Evolutionary conservation across 2,329 filamentous ascomycete genomes (phyloP), one percentile per base, ranked within the genome.

Genomic region (Chaetomium sp.): DNA sequence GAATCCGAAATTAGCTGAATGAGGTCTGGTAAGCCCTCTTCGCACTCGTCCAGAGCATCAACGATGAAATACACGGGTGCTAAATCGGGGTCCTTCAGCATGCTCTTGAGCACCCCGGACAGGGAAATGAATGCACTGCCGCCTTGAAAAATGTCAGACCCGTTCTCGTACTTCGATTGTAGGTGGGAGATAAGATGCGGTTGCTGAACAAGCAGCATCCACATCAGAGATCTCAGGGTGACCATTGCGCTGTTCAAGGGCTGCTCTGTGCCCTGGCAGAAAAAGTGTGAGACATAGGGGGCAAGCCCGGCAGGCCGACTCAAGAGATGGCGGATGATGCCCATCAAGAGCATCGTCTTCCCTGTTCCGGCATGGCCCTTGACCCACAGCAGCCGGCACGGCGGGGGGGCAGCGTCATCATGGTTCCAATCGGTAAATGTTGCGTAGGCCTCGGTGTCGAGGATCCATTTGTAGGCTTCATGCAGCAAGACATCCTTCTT

Each of bases 181-280:
- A 70, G 42, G 51, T 71, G 67, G n/a, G 60, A 66, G 9, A 69
- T 64, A 23, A 71, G 67, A 45, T 42, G 31, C 27, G 67, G 68
- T 57, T 70, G 67, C 62, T 71, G 67, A 33, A 67, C 35, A 65
- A 70, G 61, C 9, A 70, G 65, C 56, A 70, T 59, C 69, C 67
- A 70, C 23, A 69, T 64, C 59, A 70, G 51, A 50, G 69, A 67
- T 33, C 68, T 51, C 29, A 70, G 64, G 56, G 64, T 57, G 45
- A 68, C 68, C 12, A 65, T 68, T 10, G 62, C 66, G 57, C 54
- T 68, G 62, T 70, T 67, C 57, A 70, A 29, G 27, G 50, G 35
- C n/a, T 45, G 33, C 42, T 69, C 57, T 33, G 64, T 68, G 57
- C 63, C 64, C 57, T 70, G 65, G 16, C 67, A 70, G 60, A 70